Conservation (phyloP, 345 rosid genomes). For the Nephelium lappaceum region DNA sequence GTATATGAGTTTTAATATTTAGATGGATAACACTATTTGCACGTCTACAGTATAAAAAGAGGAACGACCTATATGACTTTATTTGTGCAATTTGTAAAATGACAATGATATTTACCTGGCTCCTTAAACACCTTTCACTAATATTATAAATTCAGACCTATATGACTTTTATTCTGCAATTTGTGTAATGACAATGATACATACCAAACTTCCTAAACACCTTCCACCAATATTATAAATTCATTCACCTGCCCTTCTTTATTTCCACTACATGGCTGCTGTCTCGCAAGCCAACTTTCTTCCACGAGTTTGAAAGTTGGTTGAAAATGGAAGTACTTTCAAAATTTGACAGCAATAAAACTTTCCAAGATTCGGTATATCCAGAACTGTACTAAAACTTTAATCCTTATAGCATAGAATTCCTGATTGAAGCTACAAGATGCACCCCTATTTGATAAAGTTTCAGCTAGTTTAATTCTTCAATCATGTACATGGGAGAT, state of each 20-base stretch:
- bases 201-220: too few species aligned
- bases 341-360: neutral
- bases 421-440: neutral
- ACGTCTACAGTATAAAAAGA: too few species aligned
- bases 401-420: neutral
- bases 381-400: neutral
- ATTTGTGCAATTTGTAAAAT: too few species aligned
- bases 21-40: too few species aligned
- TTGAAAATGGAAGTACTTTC: conserved; percentile 15
- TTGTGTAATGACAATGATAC: too few species aligned
- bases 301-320: conserved; percentile 30
- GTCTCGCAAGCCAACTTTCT: conserved; percentile 31
- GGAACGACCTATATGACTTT: too few species aligned
- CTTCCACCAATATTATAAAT: conserved; percentile 1
- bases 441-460: neutral
- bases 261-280: neutral
- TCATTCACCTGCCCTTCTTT: conserved; percentile 24
- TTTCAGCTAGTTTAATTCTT: neutral
- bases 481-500: neutral
- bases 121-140: too few species aligned
- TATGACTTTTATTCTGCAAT: too few species aligned
- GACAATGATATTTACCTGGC: too few species aligned
- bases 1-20: too few species aligned
- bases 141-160: neutral
- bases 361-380: neutral